Evolutionary conservation across 2,329 filamentous ascomycete species (phyloP).

Genomic region (Botryotinia globosa): DNA sequence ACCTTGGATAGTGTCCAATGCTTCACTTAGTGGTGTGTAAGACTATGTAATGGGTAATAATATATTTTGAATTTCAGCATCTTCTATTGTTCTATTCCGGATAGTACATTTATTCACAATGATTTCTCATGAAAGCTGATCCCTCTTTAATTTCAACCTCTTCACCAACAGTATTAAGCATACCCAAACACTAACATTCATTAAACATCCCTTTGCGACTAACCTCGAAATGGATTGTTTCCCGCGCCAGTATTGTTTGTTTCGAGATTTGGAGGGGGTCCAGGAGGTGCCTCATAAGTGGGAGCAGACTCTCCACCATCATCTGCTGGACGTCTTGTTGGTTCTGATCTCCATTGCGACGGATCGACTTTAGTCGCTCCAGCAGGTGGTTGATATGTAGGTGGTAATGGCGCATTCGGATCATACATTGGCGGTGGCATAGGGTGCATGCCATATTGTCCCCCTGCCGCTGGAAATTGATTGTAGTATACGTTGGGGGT

Average conservation of each 20-base stretch:
- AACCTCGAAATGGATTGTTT: constrained; percentile 39
- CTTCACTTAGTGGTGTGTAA: constrained; percentile 7
- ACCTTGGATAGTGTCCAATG: constrained; percentile 46
- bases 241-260: constrained; percentile 38
- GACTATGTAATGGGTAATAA: background rate
- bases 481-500: constrained; percentile 44
- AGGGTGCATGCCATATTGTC: constrained; percentile 48
- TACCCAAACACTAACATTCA: constrained; percentile 26
- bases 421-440: constrained; percentile 57
- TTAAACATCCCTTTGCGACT: constrained; percentile 17
- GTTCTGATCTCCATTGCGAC: constrained; percentile 43
- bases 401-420: constrained; percentile 50
- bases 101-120: constrained; percentile 32
- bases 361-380: constrained; percentile 55
- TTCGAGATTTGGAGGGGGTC: constrained; percentile 46
- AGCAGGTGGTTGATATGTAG: constrained; percentile 52
- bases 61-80: constrained; percentile 7
- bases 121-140: background rate
- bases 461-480: constrained; percentile 40
- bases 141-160: background rate
- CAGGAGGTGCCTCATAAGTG: constrained; percentile 47
- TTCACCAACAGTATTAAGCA: background rate
- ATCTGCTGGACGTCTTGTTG: constrained; percentile 35
- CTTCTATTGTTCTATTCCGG: constrained; percentile 35
- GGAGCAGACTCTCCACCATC: constrained; percentile 33